A percentile compares a stretch with the other conserved stretches of the same genome.
These are phyloP conservation scores for Suillus decipiens DNA, from an alignment of 768 basidiomycete species.

Conservation along the genomic window DNA sequence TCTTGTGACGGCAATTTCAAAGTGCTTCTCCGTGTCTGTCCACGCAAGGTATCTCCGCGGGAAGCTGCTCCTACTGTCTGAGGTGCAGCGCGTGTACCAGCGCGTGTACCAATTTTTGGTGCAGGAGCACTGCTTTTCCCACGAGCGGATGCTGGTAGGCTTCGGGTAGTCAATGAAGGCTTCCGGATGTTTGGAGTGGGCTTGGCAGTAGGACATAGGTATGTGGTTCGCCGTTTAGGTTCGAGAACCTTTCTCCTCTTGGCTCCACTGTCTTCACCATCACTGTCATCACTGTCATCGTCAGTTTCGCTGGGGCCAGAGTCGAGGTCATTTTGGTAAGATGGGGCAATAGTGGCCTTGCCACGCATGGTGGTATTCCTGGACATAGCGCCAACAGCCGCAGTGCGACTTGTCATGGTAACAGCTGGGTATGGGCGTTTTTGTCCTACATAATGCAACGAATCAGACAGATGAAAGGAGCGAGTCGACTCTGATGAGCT, in stretches of 20 bases:
- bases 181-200: constrained; percentile 20
- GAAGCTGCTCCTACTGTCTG: constrained; percentile 3
- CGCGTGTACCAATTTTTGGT: constrained; percentile 15
- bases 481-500: constrained; percentile 46
- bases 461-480: constrained; percentile 30
- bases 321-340: constrained; percentile 17
- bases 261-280: constrained; percentile 13
- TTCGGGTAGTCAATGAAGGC: constrained; percentile 15
- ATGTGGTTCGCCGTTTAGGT: constrained; percentile 26
- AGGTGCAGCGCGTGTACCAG: background rate
- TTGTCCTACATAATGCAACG: constrained; percentile 40
- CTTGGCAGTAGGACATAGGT: constrained; percentile 26
- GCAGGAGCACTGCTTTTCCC: constrained; percentile 13
- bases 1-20: constrained; percentile 1
- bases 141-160: constrained; percentile 9
- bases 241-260: constrained; percentile 32
- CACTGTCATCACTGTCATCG: constrained; percentile 20
- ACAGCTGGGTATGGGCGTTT: constrained; percentile 37
- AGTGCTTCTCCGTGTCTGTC: background rate
- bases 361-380: constrained; percentile 31
- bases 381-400: constrained; percentile 13
- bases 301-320: constrained; percentile 24
- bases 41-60: background rate
- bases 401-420: constrained; percentile 11
- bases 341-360: constrained; percentile 12